Evolutionary conservation across 805 yeast genomes (phyloP).

Genomic region (Yamadazyma sp.): DNA sequence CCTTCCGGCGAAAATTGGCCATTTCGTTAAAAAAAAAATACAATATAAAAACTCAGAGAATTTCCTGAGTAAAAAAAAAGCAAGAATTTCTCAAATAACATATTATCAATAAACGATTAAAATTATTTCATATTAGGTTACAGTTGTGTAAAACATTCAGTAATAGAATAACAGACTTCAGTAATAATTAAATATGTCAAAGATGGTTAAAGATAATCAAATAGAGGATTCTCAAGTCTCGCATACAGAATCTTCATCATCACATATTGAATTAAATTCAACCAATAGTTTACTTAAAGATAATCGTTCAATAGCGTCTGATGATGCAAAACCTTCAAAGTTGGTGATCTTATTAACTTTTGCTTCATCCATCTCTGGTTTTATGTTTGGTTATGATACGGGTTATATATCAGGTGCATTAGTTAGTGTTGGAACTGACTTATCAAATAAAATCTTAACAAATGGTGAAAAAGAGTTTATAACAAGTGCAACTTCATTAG

Average conservation of each 20-base stretch:
- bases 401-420: slow-evolving; percentile 95
- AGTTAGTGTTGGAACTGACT: slow-evolving; percentile 78
- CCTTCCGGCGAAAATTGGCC: no score
- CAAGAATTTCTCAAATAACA: no score
- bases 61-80: no score
- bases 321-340: slow-evolving; percentile 45
- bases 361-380: slow-evolving; percentile 87
- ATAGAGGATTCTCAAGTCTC: no score
- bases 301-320: slow-evolving; percentile 1
- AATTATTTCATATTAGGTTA: no score
- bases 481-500: slow-evolving; percentile 92
- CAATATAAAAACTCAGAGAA: no score
- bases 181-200: no score
- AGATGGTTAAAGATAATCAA: no score
- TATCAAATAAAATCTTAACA: slow-evolving; percentile 54
- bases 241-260: neutral
- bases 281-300: slow-evolving; percentile 5
- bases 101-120: no score
- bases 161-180: no score
- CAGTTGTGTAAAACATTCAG: no score
- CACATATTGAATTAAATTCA: slow-evolving; percentile 4
- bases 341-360: slow-evolving; percentile 68
- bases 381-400: slow-evolving; percentile 96
- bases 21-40: no score
- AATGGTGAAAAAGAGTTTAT: slow-evolving; percentile 84